phyloP scores from a whole-genome alignment of 192 early-diverging fungal genomes.

The Rhizophagus clarus region DNA sequence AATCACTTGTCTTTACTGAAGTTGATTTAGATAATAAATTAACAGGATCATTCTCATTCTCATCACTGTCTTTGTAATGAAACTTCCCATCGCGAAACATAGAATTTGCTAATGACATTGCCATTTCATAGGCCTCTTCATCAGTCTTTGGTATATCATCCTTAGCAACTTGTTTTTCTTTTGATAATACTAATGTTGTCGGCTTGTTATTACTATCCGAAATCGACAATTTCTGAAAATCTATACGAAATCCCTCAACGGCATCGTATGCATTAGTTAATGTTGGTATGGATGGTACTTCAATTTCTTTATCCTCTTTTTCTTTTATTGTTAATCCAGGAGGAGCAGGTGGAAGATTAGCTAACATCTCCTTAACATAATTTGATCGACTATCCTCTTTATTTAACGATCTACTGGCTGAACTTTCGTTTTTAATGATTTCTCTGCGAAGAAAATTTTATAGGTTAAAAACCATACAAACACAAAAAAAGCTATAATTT shows the following conservation, averaged over 20 bases:
- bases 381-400: background rate
- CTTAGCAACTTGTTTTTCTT: background rate
- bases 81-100: slow-evolving; percentile 22
- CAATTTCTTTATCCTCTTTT: slow-evolving; percentile 25
- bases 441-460: background rate
- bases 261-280: slow-evolving; percentile 33
- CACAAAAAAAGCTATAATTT: background rate
- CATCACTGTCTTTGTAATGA: slow-evolving; percentile 46
- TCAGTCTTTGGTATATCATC: background rate
- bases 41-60: slow-evolving; percentile 23
- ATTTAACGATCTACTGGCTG: background rate
- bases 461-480: background rate
- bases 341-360: slow-evolving; percentile 32
- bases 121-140: slow-evolving; percentile 32
- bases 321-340: slow-evolving; percentile 28
- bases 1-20: slow-evolving; percentile 3
- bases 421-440: background rate
- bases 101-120: slow-evolving; percentile 24
- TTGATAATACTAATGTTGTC: slow-evolving; percentile 26
- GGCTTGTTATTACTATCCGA: background rate
- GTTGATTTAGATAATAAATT: background rate
- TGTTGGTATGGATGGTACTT: background rate
- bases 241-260: slow-evolving; percentile 44
- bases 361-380: slow-evolving; percentile 34
- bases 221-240: slow-evolving; percentile 27